These are phyloP conservation scores for Elongisporangium undulatum DNA, from an alignment of 352 stramenopile genomes.

Conservation along the genomic window DNA sequence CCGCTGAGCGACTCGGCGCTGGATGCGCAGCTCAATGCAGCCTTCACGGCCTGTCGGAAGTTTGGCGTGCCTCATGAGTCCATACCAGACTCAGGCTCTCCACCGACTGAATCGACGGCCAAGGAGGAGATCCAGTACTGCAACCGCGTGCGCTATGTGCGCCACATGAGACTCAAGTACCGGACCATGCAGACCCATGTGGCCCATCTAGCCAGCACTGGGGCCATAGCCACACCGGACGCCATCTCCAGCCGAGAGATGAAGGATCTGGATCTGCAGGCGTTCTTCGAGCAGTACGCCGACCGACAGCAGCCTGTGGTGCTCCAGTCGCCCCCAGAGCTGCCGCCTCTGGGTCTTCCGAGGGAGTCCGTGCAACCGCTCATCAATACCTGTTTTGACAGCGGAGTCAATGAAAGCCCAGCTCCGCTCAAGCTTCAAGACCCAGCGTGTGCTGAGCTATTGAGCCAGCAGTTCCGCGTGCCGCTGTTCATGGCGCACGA, in stretches of 20 bases:
- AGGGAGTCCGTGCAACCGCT: conserved; percentile 4
- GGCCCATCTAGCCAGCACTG: not conserved
- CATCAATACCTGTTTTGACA: conserved; percentile 17
- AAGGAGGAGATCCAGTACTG: conserved; percentile 25
- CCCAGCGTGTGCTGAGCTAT: conserved; percentile 19
- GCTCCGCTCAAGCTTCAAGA: conserved; percentile 21
- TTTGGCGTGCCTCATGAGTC: not conserved
- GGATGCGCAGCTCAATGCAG: not conserved
- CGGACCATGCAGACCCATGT: conserved; percentile 20
- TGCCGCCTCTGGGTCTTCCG: conserved; percentile 13
- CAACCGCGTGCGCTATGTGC: conserved; percentile 46
- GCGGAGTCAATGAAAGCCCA: conserved; percentile 4
- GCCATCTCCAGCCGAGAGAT: not conserved
- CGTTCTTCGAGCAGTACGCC: conserved; percentile 61
- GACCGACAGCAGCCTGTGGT: conserved; percentile 28
- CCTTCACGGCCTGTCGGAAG: not conserved
- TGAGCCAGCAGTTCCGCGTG: conserved; percentile 42
- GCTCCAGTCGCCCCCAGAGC: conserved; percentile 13
- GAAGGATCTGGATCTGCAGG: conserved; percentile 39
- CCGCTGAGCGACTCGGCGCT: not conserved
- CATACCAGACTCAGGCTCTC: not conserved
- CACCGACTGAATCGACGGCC: not conserved
- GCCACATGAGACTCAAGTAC: conserved; percentile 31
- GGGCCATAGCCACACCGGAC: not conserved
- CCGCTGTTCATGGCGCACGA: conserved; percentile 53